Percentiles rank a stretch among this genome's conserved stretches.
Evolutionary conservation across 805 yeast species (phyloP).

Genomic region (Candida qinlingensis): DNA sequence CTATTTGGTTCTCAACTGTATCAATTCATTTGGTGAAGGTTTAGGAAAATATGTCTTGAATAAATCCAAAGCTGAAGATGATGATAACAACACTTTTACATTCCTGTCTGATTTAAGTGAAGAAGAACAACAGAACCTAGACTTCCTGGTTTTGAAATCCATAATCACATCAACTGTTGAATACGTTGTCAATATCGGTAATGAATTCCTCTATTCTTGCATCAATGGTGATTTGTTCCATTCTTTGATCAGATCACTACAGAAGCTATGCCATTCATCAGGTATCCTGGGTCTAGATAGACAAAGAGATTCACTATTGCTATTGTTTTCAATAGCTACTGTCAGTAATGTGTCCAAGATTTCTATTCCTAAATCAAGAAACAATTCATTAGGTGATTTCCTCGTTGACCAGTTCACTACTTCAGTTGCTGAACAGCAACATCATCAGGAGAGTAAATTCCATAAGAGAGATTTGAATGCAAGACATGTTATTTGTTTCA

Average conservation of each 20-base stretch:
- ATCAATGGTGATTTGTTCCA: conserved; percentile 71
- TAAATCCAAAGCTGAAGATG: conserved; percentile 26
- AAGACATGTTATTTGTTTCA: conserved; percentile 66
- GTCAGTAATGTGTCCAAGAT: conserved; percentile 35
- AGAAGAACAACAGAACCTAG: conserved; percentile 11
- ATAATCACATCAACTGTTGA: conserved; percentile 34
- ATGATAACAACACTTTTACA: conserved; percentile 7
- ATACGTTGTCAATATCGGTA: conserved; percentile 38
- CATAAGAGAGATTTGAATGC: conserved; percentile 49
- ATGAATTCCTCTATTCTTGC: conserved; percentile 55
- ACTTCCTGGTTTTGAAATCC: conserved; percentile 13
- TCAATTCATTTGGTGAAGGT: conserved; percentile 61
- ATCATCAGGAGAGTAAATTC: conserved; percentile 8
- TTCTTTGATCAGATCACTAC: conserved; percentile 62
- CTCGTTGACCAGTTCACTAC: conserved; percentile 39
- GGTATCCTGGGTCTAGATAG: conserved; percentile 61
- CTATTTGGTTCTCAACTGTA: conserved; percentile 49
- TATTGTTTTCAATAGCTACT: conserved; percentile 41
- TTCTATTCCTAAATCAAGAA: conserved; percentile 16
- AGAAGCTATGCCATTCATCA: conserved; percentile 74
- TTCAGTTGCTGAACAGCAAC: conserved; percentile 8
- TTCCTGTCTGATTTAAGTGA: conserved; percentile 12
- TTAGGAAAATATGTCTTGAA: conserved; percentile 48
- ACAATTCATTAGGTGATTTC: conserved; percentile 43
- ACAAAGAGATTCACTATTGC: conserved; percentile 53